Conservation (phyloP, 306 rosid species). For the Citrullus mucosospermus region DNA sequence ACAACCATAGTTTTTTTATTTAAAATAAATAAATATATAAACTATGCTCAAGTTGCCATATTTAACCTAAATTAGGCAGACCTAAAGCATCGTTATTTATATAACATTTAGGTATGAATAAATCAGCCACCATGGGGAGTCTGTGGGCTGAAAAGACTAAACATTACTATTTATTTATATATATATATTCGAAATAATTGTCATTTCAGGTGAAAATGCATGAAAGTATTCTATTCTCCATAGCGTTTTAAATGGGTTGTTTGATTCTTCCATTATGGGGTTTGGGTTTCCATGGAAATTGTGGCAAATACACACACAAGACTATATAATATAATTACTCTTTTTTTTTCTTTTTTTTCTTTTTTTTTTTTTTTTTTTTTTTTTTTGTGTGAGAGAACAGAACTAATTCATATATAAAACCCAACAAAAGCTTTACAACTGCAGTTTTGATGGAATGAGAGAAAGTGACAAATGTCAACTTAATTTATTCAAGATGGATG, state of each 20-base stretch:
- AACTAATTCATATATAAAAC: too few relatives aligned
- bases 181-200: not conserved
- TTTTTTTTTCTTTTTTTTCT: too few relatives aligned
- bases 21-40: too few relatives aligned
- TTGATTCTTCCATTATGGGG: not conserved
- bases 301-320: not conserved
- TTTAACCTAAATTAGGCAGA: not conserved
- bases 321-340: not conserved
- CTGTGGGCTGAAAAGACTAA: not conserved
- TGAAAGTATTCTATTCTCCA: not conserved
- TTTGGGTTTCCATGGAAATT: not conserved
- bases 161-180: not conserved
- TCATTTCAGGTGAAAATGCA: slow-evolving; percentile 1
- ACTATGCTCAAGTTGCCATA: too few relatives aligned
- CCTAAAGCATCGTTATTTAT: not conserved
- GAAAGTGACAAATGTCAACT: not conserved
- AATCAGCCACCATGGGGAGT: not conserved
- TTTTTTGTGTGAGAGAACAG: too few relatives aligned
- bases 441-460: not conserved
- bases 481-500: not conserved
- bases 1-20: too few relatives aligned
- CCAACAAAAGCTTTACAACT: too few relatives aligned
- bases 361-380: too few relatives aligned
- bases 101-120: not conserved
- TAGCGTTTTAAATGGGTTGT: not conserved